Evolutionary conservation across 192 early-diverging fungal species (phyloP).

Genomic region (Helicostylum pulchrum): DNA sequence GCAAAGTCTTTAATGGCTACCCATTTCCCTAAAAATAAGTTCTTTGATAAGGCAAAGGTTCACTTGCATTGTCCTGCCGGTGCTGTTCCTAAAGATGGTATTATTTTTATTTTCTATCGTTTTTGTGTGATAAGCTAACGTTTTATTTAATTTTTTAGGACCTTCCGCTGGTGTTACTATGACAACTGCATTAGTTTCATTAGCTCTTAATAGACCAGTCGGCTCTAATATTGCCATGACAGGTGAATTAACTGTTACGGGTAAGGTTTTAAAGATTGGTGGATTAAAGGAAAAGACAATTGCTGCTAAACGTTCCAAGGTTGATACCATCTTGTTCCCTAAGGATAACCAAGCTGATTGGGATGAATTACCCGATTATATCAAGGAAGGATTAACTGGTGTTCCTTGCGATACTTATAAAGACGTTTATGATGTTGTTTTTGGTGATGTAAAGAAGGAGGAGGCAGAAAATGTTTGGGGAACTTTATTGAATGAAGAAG

Average conservation of each 20-base stretch:
- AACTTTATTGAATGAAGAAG: slow-evolving; percentile 29
- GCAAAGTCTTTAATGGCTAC: slow-evolving; percentile 79
- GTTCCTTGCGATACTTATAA: slow-evolving; percentile 82
- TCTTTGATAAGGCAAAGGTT: slow-evolving; percentile 87
- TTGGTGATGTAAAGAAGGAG: slow-evolving; percentile 38
- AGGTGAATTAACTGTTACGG: slow-evolving; percentile 95
- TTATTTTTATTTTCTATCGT: too few relatives aligned
- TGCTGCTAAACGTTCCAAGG: slow-evolving; percentile 91
- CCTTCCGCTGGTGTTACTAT: slow-evolving; percentile 96
- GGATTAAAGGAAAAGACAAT: slow-evolving; percentile 98
- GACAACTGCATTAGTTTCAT: slow-evolving; percentile 89
- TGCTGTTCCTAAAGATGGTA: slow-evolving; percentile 96
- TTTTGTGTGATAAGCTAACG: background rate
- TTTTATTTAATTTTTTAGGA: slow-evolving; percentile 44
- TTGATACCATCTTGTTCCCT: slow-evolving; percentile 89
- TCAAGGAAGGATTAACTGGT: slow-evolving; percentile 86
- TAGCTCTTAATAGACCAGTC: slow-evolving; percentile 80
- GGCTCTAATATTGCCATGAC: slow-evolving; percentile 93
- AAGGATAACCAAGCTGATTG: slow-evolving; percentile 87
- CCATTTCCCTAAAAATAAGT: slow-evolving; percentile 78
- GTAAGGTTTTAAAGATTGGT: slow-evolving; percentile 96
- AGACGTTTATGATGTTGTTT: slow-evolving; percentile 60
- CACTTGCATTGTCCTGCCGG: slow-evolving; percentile 98
- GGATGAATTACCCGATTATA: slow-evolving; percentile 91
- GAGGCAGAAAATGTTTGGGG: slow-evolving; percentile 34